phyloP scores from a whole-genome alignment of 1,284 basidiomycete species.

The Fomitopsis pinicola region DNA sequence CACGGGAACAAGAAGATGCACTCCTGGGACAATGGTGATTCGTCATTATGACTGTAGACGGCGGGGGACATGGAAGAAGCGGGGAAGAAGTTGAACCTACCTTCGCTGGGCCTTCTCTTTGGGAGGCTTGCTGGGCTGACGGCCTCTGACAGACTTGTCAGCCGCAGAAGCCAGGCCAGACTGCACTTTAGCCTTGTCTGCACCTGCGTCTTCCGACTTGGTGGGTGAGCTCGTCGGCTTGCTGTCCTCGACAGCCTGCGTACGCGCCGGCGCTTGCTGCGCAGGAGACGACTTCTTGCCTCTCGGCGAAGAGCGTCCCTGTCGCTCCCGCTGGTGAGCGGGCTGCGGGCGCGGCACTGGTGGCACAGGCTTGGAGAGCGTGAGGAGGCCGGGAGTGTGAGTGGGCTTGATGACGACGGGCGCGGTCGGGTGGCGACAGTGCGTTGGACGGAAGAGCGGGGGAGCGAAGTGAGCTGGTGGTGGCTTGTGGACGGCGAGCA shows the following conservation, averaged over 20 bases:
- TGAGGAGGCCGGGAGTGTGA: conserved; percentile 64
- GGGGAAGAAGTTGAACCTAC: conserved; percentile 15
- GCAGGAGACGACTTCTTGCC: conserved; percentile 22
- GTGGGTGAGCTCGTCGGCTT: conserved; percentile 18
- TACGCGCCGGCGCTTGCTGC: conserved; percentile 20
- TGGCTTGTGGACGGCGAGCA: conserved; percentile 66
- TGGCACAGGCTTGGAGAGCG: conserved; percentile 56
- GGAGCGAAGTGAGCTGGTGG: conserved; percentile 31
- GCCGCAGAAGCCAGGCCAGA: not conserved
- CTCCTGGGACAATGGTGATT: conserved; percentile 31
- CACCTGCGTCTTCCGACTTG: conserved; percentile 18
- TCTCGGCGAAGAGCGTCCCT: conserved; percentile 27
- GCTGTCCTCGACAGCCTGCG: conserved; percentile 26
- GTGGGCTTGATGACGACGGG: conserved; percentile 68
- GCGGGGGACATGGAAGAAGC: not conserved
- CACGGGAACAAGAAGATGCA: conserved; percentile 42
- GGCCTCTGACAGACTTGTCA: conserved; percentile 30
- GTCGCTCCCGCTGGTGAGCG: conserved; percentile 32
- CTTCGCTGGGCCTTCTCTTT: conserved; percentile 31
- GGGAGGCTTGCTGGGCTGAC: conserved; percentile 27
- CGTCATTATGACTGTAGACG: conserved; percentile 7
- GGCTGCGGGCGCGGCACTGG: conserved; percentile 30
- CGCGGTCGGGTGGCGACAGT: conserved; percentile 58
- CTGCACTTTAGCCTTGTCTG: conserved; percentile 13
- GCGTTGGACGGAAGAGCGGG: conserved; percentile 30